Evolutionary conservation across 495 filamentous ascomycete species (phyloP).

Genomic region (Collariella sp.): DNA sequence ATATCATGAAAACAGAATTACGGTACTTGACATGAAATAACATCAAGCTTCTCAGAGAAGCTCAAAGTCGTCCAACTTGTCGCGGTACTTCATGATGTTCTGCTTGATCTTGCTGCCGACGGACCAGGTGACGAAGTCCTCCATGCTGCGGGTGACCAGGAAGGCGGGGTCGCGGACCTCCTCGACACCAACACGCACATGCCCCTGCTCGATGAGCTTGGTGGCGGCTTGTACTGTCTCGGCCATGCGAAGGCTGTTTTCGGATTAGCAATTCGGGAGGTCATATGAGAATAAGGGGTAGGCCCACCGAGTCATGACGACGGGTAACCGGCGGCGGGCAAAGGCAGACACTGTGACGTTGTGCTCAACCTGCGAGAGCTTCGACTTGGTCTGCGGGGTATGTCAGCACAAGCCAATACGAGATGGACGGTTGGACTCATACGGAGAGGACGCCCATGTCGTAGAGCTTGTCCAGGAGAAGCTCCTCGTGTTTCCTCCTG

Average conservation of each 20-base stretch:
- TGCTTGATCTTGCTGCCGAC: slow-evolving; percentile 94
- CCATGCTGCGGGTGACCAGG: slow-evolving; percentile 71
- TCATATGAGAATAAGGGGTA: slow-evolving; percentile 5
- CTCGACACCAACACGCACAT: slow-evolving; percentile 87
- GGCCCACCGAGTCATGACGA: slow-evolving; percentile 54
- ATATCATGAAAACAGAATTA: neutral
- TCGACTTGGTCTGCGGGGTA: slow-evolving; percentile 46
- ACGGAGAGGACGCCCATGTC: slow-evolving; percentile 72
- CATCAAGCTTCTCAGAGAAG: slow-evolving; percentile 46
- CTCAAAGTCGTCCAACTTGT: slow-evolving; percentile 96
- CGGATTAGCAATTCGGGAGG: neutral
- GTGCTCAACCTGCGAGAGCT: slow-evolving; percentile 75
- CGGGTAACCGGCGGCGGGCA: slow-evolving; percentile 67
- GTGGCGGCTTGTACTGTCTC: slow-evolving; percentile 74
- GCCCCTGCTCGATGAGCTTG: slow-evolving; percentile 89
- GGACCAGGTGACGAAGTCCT: slow-evolving; percentile 97
- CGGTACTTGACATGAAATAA: no score
- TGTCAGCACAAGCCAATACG: neutral
- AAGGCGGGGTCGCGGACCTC: slow-evolving; percentile 80
- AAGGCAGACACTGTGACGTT: slow-evolving; percentile 80
- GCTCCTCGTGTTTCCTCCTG: slow-evolving; percentile 68
- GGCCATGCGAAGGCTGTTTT: slow-evolving; percentile 64
- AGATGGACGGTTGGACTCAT: neutral
- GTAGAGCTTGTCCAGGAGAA: slow-evolving; percentile 81
- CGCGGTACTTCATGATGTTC: slow-evolving; percentile 84